Conservation (phyloP, 129 eudicot genomes). For the Chrysanthemum lavandulifolium region DNA sequence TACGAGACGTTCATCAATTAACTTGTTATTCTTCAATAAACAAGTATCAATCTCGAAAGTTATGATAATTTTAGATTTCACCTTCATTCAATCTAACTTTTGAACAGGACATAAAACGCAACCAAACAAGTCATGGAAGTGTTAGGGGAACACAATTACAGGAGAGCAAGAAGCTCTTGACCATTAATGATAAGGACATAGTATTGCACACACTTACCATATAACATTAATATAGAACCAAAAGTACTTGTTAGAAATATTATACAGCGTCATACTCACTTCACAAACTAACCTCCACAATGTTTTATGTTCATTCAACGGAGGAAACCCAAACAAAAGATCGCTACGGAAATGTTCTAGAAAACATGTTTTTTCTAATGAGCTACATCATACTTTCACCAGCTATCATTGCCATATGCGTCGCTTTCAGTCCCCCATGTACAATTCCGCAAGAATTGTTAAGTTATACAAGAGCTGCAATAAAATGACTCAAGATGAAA, state of each 20-base stretch:
- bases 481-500: background rate
- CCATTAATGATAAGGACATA: background rate
- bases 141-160: background rate
- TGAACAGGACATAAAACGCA: background rate
- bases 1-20: no score
- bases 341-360: background rate
- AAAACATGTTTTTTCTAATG: background rate
- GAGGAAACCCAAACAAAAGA: no score
- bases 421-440: background rate
- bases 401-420: background rate
- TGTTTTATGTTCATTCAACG: background rate
- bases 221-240: no score
- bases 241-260: background rate
- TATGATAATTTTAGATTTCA: background rate
- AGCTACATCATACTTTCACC: constrained; percentile 14
- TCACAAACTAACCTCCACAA: constrained; percentile 1
- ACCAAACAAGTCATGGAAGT: background rate
- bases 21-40: no score
- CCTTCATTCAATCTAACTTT: background rate
- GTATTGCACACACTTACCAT: background rate
- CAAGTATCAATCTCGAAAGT: background rate
- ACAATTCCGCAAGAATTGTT: constrained; percentile 8
- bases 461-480: constrained; percentile 11
- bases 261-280: background rate
- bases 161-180: background rate